Percentiles rank a stretch among this genome's conserved stretches.
Conservation (phyloP, 495 filamentous ascomycete species). For the Penicillium samsonianum region DNA sequence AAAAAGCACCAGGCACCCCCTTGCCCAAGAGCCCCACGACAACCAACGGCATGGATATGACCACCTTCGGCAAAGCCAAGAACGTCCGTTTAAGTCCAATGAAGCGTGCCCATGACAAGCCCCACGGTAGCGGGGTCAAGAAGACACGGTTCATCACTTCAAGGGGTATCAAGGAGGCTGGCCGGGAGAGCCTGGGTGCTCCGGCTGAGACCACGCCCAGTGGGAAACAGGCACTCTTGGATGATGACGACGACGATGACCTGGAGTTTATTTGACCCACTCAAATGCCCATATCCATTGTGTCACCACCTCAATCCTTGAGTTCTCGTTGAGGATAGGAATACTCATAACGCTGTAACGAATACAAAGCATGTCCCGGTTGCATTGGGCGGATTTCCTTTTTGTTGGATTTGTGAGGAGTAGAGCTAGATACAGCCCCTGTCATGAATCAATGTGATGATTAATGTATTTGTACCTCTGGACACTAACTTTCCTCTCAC, state of each 20-base stretch:
- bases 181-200: slow-evolving; percentile 69
- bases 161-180: slow-evolving; percentile 74
- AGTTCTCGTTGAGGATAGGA: neutral
- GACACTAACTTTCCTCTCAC: too few relatives aligned
- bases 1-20: slow-evolving; percentile 8
- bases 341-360: slow-evolving; percentile 20
- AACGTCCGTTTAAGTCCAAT: slow-evolving; percentile 68
- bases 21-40: slow-evolving; percentile 15
- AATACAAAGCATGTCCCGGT: slow-evolving; percentile 14
- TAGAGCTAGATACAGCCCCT: neutral
- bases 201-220: slow-evolving; percentile 36
- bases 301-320: neutral
- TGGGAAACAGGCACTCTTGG: slow-evolving; percentile 31
- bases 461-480: slow-evolving; percentile 8
- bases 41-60: slow-evolving; percentile 27
- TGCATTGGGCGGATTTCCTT: slow-evolving; percentile 18
- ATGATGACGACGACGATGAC: slow-evolving; percentile 53
- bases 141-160: slow-evolving; percentile 82
- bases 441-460: neutral
- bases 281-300: neutral
- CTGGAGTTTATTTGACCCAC: slow-evolving; percentile 53
- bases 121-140: slow-evolving; percentile 53
- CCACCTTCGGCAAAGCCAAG: slow-evolving; percentile 38
- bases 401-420: slow-evolving; percentile 2
- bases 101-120: slow-evolving; percentile 52